phyloP scores from a whole-genome alignment of 2,329 filamentous ascomycete genomes.

The Fusarium begoniae region DNA sequence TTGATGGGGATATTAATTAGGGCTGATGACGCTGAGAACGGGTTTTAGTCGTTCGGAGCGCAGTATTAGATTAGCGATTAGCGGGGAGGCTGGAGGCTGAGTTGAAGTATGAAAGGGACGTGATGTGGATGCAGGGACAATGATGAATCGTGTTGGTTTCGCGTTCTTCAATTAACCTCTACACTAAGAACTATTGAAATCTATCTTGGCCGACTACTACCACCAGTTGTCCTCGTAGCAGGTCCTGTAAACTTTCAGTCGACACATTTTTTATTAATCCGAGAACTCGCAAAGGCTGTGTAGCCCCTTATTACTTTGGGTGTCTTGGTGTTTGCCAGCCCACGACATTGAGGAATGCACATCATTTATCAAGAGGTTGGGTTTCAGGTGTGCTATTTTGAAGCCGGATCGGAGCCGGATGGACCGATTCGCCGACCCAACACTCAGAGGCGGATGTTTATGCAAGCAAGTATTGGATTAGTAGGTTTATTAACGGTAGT shows the following conservation, averaged over 20 bases:
- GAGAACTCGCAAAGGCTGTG: not conserved
- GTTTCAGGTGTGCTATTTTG: constrained; percentile 14
- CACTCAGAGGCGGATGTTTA: not conserved
- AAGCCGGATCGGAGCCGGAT: constrained; percentile 18
- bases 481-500: not conserved
- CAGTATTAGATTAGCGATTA: constrained; percentile 10
- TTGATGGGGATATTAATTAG: not conserved
- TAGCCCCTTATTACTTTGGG: not conserved
- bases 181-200: not conserved
- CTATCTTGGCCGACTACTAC: not conserved
- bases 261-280: not conserved
- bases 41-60: not conserved
- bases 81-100: constrained; percentile 33
- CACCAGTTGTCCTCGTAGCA: not conserved
- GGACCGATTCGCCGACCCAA: constrained; percentile 16
- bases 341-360: constrained; percentile 1
- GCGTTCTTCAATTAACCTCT: constrained; percentile 23
- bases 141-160: constrained; percentile 38
- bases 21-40: constrained; percentile 16
- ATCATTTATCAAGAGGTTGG: constrained; percentile 24
- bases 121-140: constrained; percentile 19
- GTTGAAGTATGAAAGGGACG: constrained; percentile 7
- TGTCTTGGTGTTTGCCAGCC: not conserved
- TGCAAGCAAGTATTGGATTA: not conserved
- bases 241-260: not conserved